A percentile compares a stretch with the other conserved stretches of the same genome.
These are phyloP conservation scores for Podaxis sp. DNA, from an alignment of 768 basidiomycete species.

Conservation along the genomic window DNA sequence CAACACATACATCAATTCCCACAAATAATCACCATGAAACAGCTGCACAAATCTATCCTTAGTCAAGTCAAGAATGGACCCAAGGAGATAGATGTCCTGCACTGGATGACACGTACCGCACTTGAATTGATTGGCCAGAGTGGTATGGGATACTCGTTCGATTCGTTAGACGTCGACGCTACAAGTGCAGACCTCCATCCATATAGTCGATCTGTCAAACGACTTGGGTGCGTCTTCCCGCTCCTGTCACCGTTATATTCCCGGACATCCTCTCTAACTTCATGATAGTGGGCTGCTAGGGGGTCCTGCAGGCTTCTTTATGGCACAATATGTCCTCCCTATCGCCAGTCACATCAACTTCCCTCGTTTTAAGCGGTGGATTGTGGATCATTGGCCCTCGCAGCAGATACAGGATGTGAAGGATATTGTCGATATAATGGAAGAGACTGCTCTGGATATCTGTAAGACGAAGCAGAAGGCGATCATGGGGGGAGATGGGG, in stretches of 20 bases:
- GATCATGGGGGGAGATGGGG: conserved; percentile 32
- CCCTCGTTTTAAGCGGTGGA: conserved; percentile 9
- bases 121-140: conserved; percentile 52
- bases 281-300: not conserved
- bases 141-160: conserved; percentile 46
- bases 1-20: not conserved
- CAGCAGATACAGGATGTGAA: conserved; percentile 29
- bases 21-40: not conserved
- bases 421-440: conserved; percentile 34
- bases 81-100: conserved; percentile 31
- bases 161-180: conserved; percentile 32
- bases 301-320: not conserved
- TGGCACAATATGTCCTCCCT: not conserved
- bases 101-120: conserved; percentile 43
- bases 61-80: conserved; percentile 28
- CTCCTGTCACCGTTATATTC: conserved; percentile 2
- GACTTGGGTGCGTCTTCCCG: conserved; percentile 26
- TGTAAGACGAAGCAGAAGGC: conserved; percentile 36
- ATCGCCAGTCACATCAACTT: not conserved
- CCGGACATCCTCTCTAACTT: not conserved
- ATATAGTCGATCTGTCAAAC: conserved; percentile 29
- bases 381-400: conserved; percentile 17
- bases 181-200: conserved; percentile 24
- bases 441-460: conserved; percentile 35
- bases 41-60: conserved; percentile 29